A percentile compares a stretch with the other conserved stretches of the same genome.
phyloP scores from a whole-genome alignment of 768 basidiomycete species.

The Lactifluus subvellereus region DNA sequence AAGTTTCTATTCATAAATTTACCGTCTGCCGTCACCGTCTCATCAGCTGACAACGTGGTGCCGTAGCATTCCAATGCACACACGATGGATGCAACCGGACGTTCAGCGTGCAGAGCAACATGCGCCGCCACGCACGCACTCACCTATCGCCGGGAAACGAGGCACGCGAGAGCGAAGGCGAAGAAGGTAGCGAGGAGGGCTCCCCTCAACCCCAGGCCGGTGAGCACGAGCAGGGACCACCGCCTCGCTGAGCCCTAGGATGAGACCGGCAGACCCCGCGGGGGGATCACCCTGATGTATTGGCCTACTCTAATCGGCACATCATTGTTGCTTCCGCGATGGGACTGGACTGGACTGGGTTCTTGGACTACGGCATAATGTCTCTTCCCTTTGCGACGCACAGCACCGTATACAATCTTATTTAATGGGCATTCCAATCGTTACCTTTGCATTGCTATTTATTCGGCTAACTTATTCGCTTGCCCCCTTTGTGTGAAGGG shows the following conservation, averaged over 20 bases:
- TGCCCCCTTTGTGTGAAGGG: not conserved
- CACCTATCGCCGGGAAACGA: slow-evolving; percentile 38
- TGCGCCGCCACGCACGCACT: slow-evolving; percentile 78
- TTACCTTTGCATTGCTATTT: slow-evolving; percentile 19
- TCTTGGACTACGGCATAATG: slow-evolving; percentile 11
- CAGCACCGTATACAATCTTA: slow-evolving; percentile 15
- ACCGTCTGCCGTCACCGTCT: slow-evolving; percentile 10
- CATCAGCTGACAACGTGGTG: slow-evolving; percentile 10
- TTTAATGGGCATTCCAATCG: slow-evolving; percentile 13
- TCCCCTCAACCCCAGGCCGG: slow-evolving; percentile 14
- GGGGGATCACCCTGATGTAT: not conserved
- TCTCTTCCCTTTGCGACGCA: slow-evolving; percentile 10
- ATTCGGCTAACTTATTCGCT: slow-evolving; percentile 21
- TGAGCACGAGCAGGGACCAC: not conserved
- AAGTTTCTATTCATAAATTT: slow-evolving; percentile 30
- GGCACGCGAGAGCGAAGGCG: slow-evolving; percentile 14
- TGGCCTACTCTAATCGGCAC: slow-evolving; percentile 1
- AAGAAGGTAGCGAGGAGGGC: slow-evolving; percentile 23
- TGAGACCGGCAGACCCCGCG: slow-evolving; percentile 5
- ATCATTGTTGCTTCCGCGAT: slow-evolving; percentile 2
- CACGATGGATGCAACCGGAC: slow-evolving; percentile 70
- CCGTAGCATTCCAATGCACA: slow-evolving; percentile 67
- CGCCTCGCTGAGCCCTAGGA: slow-evolving; percentile 5
- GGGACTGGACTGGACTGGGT: not conserved
- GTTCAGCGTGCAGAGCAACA: slow-evolving; percentile 85